Evolutionary conservation across 192 early-diverging fungal species (phyloP), one percentile per base, ranked within the genome.

Genomic region (Coemansia sp.): DNA sequence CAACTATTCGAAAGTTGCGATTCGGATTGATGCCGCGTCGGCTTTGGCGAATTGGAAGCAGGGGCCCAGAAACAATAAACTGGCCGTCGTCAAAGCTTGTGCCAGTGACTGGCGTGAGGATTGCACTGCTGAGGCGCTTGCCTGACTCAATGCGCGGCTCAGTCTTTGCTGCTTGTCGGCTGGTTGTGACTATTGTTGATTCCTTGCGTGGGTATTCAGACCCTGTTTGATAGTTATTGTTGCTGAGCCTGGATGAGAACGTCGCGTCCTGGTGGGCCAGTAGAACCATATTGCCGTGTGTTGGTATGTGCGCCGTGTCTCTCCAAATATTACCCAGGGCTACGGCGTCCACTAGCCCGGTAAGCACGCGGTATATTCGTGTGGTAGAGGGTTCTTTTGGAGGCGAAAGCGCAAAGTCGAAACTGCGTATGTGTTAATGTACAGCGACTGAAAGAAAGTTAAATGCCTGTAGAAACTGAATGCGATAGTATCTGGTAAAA

Each of bases 41-140:
- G 24, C 52, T 39, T 27, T 71, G 69, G 50, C 75, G 65, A 25
- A 78, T 78, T 30, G 75, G 75, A 18, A 78, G 62, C 54, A 78
- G 61, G 1, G 75, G 75, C 11, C 75, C 66, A 17, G 73, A 67
- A 23, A 70, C 68, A 14, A 77, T 67, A 45, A 77, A 66, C 17
- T 65, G 57, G 15, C 49, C 22, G 51, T 71, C 75, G 57, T 71
- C 75, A 23, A 63, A 43, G 45, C 57, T 53, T 9, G 44, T 18
- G 56, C 59, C 47, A 54, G 56, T 70, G 62, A 45, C 34, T 27
- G 68, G 55, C 34, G 57, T 53, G 15, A 42, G 39, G 24, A 44
- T 61, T 17, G 59, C 37, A 40, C 44, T 50, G 48, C 48, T 42
- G 1, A 42, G 19, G 37, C 22, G 23, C 10, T 42, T 40, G 34